Evolutionary conservation across 306 rosid genomes (phyloP).

Genomic region (Pterocarpus santalinus): DNA sequence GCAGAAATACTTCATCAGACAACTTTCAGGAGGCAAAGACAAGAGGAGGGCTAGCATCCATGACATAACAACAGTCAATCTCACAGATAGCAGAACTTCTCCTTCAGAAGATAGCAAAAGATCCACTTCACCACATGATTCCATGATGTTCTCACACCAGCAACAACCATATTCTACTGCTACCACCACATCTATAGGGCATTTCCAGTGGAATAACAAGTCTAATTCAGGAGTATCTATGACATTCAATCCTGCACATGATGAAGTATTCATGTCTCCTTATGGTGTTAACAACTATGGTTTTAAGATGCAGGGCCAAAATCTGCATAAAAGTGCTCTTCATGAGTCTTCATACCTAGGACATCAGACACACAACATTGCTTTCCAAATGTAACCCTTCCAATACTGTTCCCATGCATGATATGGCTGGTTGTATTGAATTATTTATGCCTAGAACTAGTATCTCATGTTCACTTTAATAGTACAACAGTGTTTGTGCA

Average conservation of each 20-base stretch:
- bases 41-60: conserved; percentile 96
- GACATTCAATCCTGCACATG: conserved; percentile 55
- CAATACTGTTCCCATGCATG: conserved; percentile 66
- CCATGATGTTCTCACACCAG: conserved; percentile 45
- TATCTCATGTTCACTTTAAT: conserved; percentile 51
- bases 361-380: conserved; percentile 74
- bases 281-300: conserved; percentile 66
- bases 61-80: conserved; percentile 92
- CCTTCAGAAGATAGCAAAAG: conserved; percentile 60
- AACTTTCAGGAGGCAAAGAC: conserved; percentile 85
- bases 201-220: conserved; percentile 75
- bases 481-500: conserved; percentile 46
- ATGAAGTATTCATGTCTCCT: conserved; percentile 61
- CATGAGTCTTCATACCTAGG: conserved; percentile 65
- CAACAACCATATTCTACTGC: conserved; percentile 45
- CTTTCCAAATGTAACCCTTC: conserved; percentile 72
- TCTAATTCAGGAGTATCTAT: conserved; percentile 55
- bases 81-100: conserved; percentile 61
- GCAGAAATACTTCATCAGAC: conserved; percentile 92
- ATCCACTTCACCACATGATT: conserved; percentile 60
- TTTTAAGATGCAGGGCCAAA: conserved; percentile 64
- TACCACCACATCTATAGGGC: conserved; percentile 40
- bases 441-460: conserved; percentile 51
- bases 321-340: conserved; percentile 55
- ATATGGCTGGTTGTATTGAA: conserved; percentile 36